Evolutionary conservation across 2,329 filamentous ascomycete genomes (phyloP).

Genomic region (Alternaria atra): DNA sequence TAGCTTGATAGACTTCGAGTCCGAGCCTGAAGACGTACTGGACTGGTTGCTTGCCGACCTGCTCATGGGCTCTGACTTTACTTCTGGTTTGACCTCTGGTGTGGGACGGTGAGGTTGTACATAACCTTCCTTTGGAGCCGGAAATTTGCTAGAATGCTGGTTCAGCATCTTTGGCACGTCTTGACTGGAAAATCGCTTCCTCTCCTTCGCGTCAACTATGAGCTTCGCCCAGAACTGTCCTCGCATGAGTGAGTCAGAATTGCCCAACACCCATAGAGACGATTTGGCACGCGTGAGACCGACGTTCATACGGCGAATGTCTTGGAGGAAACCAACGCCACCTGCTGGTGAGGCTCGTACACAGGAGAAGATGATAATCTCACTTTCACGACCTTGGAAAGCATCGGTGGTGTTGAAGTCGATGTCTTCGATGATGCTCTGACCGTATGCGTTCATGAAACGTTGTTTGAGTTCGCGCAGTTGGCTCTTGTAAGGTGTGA

Average conservation of each 20-base stretch:
- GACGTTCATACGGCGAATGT: constrained; percentile 99
- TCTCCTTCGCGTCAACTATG: constrained; percentile 78
- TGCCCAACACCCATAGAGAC: constrained; percentile 94
- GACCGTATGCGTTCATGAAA: constrained; percentile 77
- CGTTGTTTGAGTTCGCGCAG: constrained; percentile 78
- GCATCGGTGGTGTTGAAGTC: constrained; percentile 99
- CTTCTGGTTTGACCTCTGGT: constrained; percentile 32
- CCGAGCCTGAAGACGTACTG: constrained; percentile 16
- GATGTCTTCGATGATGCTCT: constrained; percentile 76
- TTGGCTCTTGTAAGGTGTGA: constrained; percentile 97
- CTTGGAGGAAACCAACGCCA: constrained; percentile 98
- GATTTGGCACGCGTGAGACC: constrained; percentile 96
- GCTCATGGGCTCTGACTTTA: constrained; percentile 35
- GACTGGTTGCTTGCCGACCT: constrained; percentile 34
- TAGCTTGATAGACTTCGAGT: constrained; percentile 23
- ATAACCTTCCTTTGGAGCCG: constrained; percentile 41
- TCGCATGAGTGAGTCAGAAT: constrained; percentile 83
- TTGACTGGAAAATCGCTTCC: constrained; percentile 79
- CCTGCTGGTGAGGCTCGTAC: constrained; percentile 90
- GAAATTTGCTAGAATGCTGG: constrained; percentile 59
- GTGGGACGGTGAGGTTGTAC: constrained; percentile 30
- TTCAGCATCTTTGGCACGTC: constrained; percentile 65
- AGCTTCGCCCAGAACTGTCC: constrained; percentile 91
- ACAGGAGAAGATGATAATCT: constrained; percentile 99
- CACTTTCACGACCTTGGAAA: constrained; percentile 95